A percentile compares a stretch with the other conserved stretches of the same genome.
Conservation (phyloP, 148 eudicot species). For the Salicornia ramosissima region DNA sequence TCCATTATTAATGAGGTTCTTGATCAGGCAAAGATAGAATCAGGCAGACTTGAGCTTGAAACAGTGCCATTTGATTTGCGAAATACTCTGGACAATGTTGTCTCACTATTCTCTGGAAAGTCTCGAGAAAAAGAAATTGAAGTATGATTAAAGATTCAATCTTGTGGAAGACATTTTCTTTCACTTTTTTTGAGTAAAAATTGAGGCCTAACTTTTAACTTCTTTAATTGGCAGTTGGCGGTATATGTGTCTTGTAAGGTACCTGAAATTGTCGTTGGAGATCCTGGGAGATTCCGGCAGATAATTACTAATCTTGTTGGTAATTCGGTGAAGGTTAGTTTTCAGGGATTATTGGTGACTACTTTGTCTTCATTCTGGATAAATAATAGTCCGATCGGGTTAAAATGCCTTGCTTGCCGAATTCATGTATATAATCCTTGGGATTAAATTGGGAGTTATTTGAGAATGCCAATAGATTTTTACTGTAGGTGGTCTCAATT, state of each 20-base stretch:
- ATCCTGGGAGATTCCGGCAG: constrained; percentile 83
- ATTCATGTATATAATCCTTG: too few relatives aligned
- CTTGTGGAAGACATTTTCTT: not conserved
- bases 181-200: not conserved
- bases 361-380: not conserved
- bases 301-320: constrained; percentile 91
- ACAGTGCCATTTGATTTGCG: constrained; percentile 80
- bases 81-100: constrained; percentile 64
- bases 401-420: not conserved
- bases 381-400: not conserved
- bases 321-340: constrained; percentile 78
- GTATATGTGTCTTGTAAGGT: constrained; percentile 72
- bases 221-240: constrained; percentile 57
- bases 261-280: constrained; percentile 74
- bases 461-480: constrained; percentile 7
- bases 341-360: not conserved
- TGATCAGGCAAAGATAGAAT: constrained; percentile 96
- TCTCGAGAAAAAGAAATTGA: constrained; percentile 71
- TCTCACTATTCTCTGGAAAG: constrained; percentile 68
- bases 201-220: constrained; percentile 13
- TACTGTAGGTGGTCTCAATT: not conserved
- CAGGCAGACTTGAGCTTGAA: constrained; percentile 92
- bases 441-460: not conserved
- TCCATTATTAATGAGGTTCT: constrained; percentile 80
- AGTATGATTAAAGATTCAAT: constrained; percentile 33